These are phyloP conservation scores for Fusarium gaditjirri DNA, from an alignment of 2,329 filamentous ascomycete species.

Conservation along the genomic window DNA sequence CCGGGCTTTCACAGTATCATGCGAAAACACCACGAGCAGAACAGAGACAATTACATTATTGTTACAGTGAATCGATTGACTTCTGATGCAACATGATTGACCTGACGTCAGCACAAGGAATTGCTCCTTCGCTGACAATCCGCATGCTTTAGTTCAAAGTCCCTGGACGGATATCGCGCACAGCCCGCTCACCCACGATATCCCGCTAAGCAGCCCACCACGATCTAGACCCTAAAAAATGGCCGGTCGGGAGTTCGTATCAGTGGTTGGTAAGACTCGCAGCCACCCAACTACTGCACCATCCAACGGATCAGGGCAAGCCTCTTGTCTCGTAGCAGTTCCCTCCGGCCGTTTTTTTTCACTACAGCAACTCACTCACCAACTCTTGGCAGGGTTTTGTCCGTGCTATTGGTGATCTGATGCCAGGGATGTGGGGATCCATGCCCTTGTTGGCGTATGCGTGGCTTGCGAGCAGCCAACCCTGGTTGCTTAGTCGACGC, in stretches of 20 bases:
- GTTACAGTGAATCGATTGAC: not conserved
- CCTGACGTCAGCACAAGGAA: conserved; percentile 29
- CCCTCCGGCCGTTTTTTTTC: not conserved
- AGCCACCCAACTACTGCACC: not conserved
- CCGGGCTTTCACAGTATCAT: not conserved
- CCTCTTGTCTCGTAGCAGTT: not conserved
- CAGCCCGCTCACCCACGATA: not conserved
- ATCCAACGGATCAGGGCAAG: not conserved
- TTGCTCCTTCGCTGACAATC: conserved; percentile 1
- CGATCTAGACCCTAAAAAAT: conserved; percentile 20
- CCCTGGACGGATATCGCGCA: conserved; percentile 17
- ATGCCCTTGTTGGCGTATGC: conserved; percentile 1
- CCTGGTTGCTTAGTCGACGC: conserved; percentile 30
- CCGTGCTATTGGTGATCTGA: conserved; percentile 8
- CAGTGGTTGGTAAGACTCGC: conserved; percentile 7
- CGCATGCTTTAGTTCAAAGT: not conserved
- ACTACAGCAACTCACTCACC: not conserved
- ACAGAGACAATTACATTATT: not conserved
- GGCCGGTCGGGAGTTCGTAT: conserved; percentile 15
- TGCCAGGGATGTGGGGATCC: conserved; percentile 4
- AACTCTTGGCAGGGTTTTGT: not conserved
- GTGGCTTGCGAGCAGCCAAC: conserved; percentile 19
- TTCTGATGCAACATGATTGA: not conserved
- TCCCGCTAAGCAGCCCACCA: not conserved
- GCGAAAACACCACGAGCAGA: not conserved